Percentiles rank a stretch among this genome's conserved stretches.
Conservation (phyloP, 1,284 basidiomycete genomes). For the Crucibulum parvulum region DNA sequence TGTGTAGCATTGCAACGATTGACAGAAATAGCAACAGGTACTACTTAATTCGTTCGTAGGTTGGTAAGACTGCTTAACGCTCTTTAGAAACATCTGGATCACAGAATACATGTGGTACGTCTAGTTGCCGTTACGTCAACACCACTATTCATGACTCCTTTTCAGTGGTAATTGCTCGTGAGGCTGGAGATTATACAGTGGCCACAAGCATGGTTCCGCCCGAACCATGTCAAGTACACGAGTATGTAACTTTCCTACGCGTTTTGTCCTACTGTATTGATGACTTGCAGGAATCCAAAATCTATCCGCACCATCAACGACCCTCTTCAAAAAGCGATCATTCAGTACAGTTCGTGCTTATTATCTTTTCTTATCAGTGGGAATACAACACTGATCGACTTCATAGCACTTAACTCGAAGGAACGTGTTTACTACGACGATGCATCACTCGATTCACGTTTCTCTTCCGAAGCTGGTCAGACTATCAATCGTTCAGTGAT, state of each 20-base stretch:
- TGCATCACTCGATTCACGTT: slow-evolving; percentile 65
- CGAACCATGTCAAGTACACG: slow-evolving; percentile 69
- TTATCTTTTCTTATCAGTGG: background rate
- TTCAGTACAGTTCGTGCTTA: slow-evolving; percentile 61
- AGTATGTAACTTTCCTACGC: slow-evolving; percentile 44
- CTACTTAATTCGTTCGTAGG: slow-evolving; percentile 2
- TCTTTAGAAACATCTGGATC: slow-evolving; percentile 67
- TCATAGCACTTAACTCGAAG: slow-evolving; percentile 68
- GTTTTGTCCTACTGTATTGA: background rate
- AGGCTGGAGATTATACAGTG: slow-evolving; percentile 72
- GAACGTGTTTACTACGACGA: slow-evolving; percentile 66
- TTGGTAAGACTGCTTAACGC: background rate
- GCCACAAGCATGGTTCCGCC: slow-evolving; percentile 69
- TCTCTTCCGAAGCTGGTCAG: slow-evolving; percentile 68
- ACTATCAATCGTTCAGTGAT: slow-evolving; percentile 65
- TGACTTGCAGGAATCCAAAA: slow-evolving; percentile 56
- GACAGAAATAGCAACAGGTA: slow-evolving; percentile 74
- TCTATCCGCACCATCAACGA: slow-evolving; percentile 64
- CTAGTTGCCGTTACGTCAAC: background rate
- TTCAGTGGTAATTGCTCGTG: slow-evolving; percentile 66
- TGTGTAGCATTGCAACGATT: slow-evolving; percentile 62
- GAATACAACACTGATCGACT: background rate
- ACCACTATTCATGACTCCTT: slow-evolving; percentile 1
- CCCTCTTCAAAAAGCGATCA: slow-evolving; percentile 67
- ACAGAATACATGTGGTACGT: slow-evolving; percentile 62